Conservation (phyloP, 2,329 filamentous ascomycete genomes). For the Alternaria alternata region DNA sequence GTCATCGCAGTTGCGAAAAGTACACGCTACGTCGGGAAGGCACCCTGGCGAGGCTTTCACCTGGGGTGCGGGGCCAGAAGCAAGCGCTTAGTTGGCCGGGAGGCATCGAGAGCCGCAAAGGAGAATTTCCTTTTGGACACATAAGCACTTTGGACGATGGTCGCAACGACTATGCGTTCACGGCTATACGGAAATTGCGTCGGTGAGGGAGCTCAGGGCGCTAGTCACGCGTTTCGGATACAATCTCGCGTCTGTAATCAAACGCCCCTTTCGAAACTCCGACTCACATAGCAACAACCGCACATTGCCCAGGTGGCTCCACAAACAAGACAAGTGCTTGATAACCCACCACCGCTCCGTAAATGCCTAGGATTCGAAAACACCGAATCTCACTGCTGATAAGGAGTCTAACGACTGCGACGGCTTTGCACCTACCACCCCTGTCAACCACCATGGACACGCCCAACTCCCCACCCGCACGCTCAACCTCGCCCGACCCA, state of each 20-base stretch:
- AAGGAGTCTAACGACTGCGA: slow-evolving; percentile 21
- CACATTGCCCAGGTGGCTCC: slow-evolving; percentile 29
- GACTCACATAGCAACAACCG: slow-evolving; percentile 36
- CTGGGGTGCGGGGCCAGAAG: slow-evolving; percentile 21
- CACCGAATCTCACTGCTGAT: slow-evolving; percentile 23
- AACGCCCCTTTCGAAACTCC: slow-evolving; percentile 27
- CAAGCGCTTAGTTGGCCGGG: slow-evolving; percentile 3
- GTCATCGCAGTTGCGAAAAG: slow-evolving; percentile 16
- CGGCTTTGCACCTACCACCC: slow-evolving; percentile 20
- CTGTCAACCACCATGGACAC: slow-evolving; percentile 38
- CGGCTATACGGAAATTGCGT: slow-evolving; percentile 17
- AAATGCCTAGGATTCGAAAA: slow-evolving; percentile 24
- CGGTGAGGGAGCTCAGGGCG: slow-evolving; percentile 16
- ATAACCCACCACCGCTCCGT: slow-evolving; percentile 14
- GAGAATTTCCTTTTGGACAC: slow-evolving; percentile 14
- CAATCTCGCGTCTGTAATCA: slow-evolving; percentile 40
- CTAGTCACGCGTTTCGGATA: slow-evolving; percentile 36
- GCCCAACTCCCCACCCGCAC: slow-evolving; percentile 55
- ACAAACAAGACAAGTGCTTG: slow-evolving; percentile 15
- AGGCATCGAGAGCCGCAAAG: background rate
- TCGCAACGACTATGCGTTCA: slow-evolving; percentile 11
- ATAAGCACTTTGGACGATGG: background rate
- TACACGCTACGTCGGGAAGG: slow-evolving; percentile 13
- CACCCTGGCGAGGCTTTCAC: slow-evolving; percentile 11
- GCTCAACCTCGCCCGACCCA: slow-evolving; percentile 67